A percentile compares a stretch with the other conserved stretches of the same genome.
Conservation (phyloP, 148 eudicot genomes). For the Fagopyrum homotropicum region DNA sequence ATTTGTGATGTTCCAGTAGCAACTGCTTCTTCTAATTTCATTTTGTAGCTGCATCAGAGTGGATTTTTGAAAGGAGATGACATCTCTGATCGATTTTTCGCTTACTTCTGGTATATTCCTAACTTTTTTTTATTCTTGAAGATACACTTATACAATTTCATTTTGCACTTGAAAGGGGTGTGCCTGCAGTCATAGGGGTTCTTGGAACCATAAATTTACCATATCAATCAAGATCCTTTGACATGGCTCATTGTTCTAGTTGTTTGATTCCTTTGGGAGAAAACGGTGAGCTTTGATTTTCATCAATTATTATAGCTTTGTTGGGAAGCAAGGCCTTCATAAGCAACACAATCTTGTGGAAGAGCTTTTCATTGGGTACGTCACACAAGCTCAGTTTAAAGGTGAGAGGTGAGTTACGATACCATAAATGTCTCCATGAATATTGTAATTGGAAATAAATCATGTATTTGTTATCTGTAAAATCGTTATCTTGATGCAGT, state of each 20-base stretch:
- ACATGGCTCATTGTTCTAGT: too few relatives aligned
- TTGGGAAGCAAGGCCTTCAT: conserved; percentile 66
- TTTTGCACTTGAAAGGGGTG: too few relatives aligned
- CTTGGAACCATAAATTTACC: too few relatives aligned
- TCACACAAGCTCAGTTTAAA: conserved; percentile 70
- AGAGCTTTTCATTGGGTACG: conserved; percentile 73
- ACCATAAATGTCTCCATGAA: background rate
- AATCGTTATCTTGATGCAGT: conserved; percentile 37
- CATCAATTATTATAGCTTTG: too few relatives aligned
- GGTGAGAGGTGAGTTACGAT: conserved; percentile 84
- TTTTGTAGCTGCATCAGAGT: conserved; percentile 57
- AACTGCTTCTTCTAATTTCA: too few relatives aligned
- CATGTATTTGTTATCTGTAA: background rate
- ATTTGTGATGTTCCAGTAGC: conserved; percentile 67
- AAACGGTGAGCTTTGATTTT: too few relatives aligned
- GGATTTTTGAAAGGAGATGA: conserved; percentile 90
- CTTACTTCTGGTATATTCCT: conserved; percentile 44
- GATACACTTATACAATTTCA: background rate
- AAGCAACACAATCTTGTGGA: conserved; percentile 81
- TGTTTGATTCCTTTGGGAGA: too few relatives aligned
- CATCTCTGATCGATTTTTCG: conserved; percentile 70
- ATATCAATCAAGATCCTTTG: too few relatives aligned
- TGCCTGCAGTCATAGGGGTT: too few relatives aligned
- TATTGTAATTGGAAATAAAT: background rate
- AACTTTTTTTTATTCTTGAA: background rate